These are phyloP conservation scores for Uncinocarpus reesii DNA, from an alignment of 2,329 filamentous ascomycete species.

Conservation along the genomic window DNA sequence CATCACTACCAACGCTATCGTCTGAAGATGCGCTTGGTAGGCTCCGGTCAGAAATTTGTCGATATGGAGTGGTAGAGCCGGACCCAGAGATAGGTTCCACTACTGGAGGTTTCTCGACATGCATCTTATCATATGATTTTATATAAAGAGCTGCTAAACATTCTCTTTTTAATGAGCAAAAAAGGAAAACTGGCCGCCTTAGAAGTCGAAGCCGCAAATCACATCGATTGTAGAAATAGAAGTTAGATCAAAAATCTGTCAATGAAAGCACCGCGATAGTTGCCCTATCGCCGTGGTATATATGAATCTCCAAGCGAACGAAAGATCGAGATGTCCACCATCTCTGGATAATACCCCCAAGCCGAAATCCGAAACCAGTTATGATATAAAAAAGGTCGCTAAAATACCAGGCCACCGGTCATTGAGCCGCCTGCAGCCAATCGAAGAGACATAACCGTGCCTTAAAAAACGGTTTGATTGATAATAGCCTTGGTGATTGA, in stretches of 20 bases:
- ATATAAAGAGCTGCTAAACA: neutral
- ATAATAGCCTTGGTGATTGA: conserved; percentile 4
- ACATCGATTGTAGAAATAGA: too few species aligned
- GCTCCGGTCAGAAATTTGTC: neutral
- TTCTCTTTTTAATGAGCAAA: too few species aligned
- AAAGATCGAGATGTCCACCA: too few species aligned
- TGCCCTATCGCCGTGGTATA: too few species aligned
- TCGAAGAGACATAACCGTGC: neutral
- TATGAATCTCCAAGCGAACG: too few species aligned
- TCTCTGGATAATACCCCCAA: too few species aligned
- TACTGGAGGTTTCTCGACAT: neutral
- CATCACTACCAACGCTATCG: conserved; percentile 1
- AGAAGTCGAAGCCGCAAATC: too few species aligned
- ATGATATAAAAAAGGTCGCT: neutral
- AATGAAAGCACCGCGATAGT: too few species aligned
- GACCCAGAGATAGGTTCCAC: neutral
- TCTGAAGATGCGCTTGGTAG: conserved; percentile 1
- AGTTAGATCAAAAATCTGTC: too few species aligned
- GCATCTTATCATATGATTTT: neutral
- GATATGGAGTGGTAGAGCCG: neutral
- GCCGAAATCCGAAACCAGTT: conserved; percentile 8
- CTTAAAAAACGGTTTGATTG: neutral
- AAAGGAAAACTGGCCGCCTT: too few species aligned
- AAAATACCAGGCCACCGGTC: neutral
- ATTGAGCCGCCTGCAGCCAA: neutral